Evolutionary conservation across 1,284 basidiomycete species (phyloP).

Genomic region (Pseudozyma thailandica): DNA sequence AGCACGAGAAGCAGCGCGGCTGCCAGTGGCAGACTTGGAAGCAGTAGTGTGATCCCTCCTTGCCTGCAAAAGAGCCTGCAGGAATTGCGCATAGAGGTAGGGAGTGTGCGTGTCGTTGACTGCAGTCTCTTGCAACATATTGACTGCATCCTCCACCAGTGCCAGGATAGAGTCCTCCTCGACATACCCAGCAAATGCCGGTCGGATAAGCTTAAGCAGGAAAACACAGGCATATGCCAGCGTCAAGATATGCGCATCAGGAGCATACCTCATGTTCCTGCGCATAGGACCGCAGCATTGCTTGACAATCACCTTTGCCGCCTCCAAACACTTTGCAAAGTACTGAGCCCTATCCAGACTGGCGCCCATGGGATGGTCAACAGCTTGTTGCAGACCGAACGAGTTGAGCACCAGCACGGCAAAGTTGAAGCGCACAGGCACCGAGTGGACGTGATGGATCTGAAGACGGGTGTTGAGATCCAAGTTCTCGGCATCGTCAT

Average conservation of each 20-base stretch:
- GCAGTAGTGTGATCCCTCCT: conserved; percentile 50
- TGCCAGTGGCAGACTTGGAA: conserved; percentile 38
- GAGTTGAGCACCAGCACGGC: conserved; percentile 76
- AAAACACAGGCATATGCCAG: conserved; percentile 83
- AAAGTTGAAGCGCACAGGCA: conserved; percentile 63
- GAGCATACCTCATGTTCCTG: conserved; percentile 79
- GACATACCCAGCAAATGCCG: conserved; percentile 80
- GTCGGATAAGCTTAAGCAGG: conserved; percentile 76
- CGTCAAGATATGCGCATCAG: conserved; percentile 91
- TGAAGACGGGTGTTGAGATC: conserved; percentile 60
- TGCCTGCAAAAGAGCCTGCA: conserved; percentile 59
- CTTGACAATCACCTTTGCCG: conserved; percentile 61
- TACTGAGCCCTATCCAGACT: conserved; percentile 64
- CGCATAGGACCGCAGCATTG: conserved; percentile 55
- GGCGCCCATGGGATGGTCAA: conserved; percentile 72
- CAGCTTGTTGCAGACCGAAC: conserved; percentile 91
- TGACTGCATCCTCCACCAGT: conserved; percentile 83
- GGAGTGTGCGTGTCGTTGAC: conserved; percentile 65
- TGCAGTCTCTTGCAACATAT: conserved; percentile 68
- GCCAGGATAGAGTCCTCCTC: conserved; percentile 75
- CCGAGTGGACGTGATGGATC: conserved; percentile 56
- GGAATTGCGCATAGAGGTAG: conserved; percentile 60
- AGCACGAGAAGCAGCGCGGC: conserved; percentile 40
- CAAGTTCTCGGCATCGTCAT: conserved; percentile 54
- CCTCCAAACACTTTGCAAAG: conserved; percentile 65